A percentile compares a stretch with the other conserved stretches of the same genome.
Evolutionary conservation across 768 basidiomycete species (phyloP).

Genomic region (Rhizopogon vesiculosus): DNA sequence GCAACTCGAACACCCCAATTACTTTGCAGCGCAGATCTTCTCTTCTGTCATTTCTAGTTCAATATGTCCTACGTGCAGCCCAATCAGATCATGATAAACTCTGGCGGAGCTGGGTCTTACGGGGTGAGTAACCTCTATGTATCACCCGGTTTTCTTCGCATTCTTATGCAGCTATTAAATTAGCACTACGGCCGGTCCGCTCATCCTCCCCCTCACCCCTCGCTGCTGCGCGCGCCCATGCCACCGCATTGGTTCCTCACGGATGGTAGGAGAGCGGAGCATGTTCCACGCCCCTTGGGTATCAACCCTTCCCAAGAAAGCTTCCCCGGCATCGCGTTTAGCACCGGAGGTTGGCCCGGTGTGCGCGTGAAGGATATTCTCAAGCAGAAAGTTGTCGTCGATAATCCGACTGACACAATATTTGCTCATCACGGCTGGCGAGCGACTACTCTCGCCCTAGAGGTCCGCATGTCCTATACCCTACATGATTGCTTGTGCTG

Average conservation of each 20-base stretch:
- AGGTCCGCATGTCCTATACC: constrained; percentile 7
- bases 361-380: constrained; percentile 13
- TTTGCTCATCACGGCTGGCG: constrained; percentile 17
- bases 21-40: background rate
- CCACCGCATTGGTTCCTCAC: constrained; percentile 11
- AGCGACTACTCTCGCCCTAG: constrained; percentile 12
- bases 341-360: constrained; percentile 13
- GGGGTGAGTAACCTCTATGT: background rate
- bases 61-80: constrained; percentile 8
- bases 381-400: constrained; percentile 6
- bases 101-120: constrained; percentile 5
- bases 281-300: constrained; percentile 12
- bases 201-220: constrained; percentile 18
- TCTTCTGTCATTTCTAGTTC: background rate
- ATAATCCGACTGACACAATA: constrained; percentile 12
- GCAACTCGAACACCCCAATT: background rate
- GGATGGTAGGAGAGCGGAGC: constrained; percentile 14
- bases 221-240: constrained; percentile 8
- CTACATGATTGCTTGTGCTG: background rate
- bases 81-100: constrained; percentile 1
- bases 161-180: background rate
- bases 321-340: constrained; percentile 15
- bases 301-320: constrained; percentile 11
- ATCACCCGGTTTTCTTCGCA: background rate
- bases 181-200: constrained; percentile 9